A percentile compares a stretch with the other conserved stretches of the same genome.
Conservation (phyloP, 108 stramenopile genomes). For the Cyclotella atomus region DNA sequence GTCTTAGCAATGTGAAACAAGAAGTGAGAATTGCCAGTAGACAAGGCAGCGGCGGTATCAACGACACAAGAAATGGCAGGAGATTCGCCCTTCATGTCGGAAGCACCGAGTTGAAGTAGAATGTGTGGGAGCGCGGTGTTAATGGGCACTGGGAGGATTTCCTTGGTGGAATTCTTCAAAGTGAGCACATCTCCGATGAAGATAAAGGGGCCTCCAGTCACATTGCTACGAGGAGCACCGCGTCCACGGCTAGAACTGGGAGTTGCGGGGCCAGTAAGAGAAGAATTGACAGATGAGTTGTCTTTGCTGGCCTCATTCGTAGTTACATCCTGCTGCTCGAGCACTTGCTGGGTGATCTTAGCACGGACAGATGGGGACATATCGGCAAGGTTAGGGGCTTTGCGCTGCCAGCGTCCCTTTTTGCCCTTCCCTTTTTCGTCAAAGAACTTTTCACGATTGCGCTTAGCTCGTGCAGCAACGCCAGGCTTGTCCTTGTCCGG, state of each 20-base stretch:
- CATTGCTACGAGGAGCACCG: not conserved
- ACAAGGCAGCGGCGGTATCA: constrained; percentile 5
- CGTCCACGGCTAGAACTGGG: not conserved
- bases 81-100: not conserved
- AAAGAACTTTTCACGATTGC: too few species aligned
- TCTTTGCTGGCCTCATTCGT: too few species aligned
- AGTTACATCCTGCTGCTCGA: too few species aligned
- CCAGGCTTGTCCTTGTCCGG: not conserved
- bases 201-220: not conserved
- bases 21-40: constrained; percentile 11
- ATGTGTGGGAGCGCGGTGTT: constrained; percentile 2
- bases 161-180: not conserved
- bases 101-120: not conserved
- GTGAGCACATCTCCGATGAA: not conserved
- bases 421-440: too few species aligned
- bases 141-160: constrained; percentile 8
- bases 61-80: not conserved
- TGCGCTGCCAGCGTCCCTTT: too few species aligned
- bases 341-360: too few species aligned
- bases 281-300: too few species aligned
- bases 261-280: not conserved
- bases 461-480: not conserved
- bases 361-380: too few species aligned
- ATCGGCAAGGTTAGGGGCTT: too few species aligned
- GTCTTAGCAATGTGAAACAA: not conserved